Conservation (phyloP, 805 yeast genomes). For the Saccharomyces paradoxus region DNA sequence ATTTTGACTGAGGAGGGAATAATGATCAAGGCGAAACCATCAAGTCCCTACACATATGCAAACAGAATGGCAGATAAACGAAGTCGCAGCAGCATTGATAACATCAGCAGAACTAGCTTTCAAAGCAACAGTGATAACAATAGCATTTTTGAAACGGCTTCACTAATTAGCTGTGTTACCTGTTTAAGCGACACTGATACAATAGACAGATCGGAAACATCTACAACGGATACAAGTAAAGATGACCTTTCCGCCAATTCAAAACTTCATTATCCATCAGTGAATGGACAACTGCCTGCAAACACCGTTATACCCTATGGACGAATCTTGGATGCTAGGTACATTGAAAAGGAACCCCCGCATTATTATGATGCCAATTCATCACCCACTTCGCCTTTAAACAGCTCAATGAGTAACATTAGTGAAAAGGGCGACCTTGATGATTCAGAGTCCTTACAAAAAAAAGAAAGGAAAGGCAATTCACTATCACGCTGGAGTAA, state of each 20-base stretch:
- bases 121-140: constrained; percentile 5
- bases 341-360: constrained; percentile 8
- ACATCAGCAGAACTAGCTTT: constrained; percentile 10
- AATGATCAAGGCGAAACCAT: constrained; percentile 25
- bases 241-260: constrained; percentile 2
- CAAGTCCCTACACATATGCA: neutral
- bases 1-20: constrained; percentile 31
- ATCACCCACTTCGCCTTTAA: neutral
- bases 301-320: constrained; percentile 31
- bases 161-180: constrained; percentile 31
- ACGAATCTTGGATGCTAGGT: constrained; percentile 25
- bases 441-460: neutral
- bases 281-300: constrained; percentile 26
- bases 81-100: constrained; percentile 7
- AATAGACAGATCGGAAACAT: neutral
- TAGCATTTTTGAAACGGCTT: constrained; percentile 24
- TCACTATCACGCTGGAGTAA: neutral
- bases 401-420: constrained; percentile 5
- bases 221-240: neutral
- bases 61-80: neutral
- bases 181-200: constrained; percentile 23
- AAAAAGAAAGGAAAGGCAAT: neutral
- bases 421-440: neutral
- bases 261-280: constrained; percentile 16
- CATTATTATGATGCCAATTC: neutral